Evolutionary conservation across 164 flowering plant species (phyloP).

Genomic region (Brasenia schreberi): DNA sequence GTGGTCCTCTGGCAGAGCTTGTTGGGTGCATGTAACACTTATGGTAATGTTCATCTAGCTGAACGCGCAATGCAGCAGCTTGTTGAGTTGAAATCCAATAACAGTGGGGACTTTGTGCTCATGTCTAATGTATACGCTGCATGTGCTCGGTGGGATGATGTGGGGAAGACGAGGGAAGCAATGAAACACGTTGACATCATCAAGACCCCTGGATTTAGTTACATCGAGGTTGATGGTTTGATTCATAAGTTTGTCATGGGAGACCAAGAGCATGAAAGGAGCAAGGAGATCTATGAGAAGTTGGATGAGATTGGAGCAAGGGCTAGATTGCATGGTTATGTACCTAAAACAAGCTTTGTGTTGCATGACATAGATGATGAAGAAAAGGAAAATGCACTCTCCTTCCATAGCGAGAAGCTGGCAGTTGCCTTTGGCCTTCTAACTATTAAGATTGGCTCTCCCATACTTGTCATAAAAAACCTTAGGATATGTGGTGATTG

Average conservation of each 20-base stretch:
- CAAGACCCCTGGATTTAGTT: slow-evolving; percentile 85
- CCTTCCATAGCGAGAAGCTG: slow-evolving; percentile 82
- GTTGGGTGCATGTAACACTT: slow-evolving; percentile 64
- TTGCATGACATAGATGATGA: slow-evolving; percentile 86
- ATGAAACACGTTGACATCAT: slow-evolving; percentile 60
- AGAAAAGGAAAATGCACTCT: slow-evolving; percentile 73
- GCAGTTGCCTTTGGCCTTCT: slow-evolving; percentile 81
- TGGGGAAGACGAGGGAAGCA: slow-evolving; percentile 58
- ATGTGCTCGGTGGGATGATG: slow-evolving; percentile 63
- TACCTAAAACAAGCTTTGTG: slow-evolving; percentile 51
- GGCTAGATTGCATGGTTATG: slow-evolving; percentile 54
- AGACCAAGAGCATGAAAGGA: slow-evolving; percentile 39
- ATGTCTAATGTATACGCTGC: slow-evolving; percentile 78
- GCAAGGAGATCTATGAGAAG: slow-evolving; percentile 51
- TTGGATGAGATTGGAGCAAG: slow-evolving; percentile 62
- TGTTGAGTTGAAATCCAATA: slow-evolving; percentile 58
- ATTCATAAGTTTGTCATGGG: slow-evolving; percentile 57
- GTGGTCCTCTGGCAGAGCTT: slow-evolving; percentile 76
- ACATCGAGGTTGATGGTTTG: slow-evolving; percentile 47
- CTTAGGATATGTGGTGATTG: slow-evolving; percentile 87
- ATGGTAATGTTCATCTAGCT: slow-evolving; percentile 65
- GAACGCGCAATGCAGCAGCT: slow-evolving; percentile 54
- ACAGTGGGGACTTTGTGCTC: slow-evolving; percentile 68
- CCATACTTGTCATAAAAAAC: slow-evolving; percentile 73
- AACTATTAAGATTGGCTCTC: slow-evolving; percentile 28